Evolutionary conservation across 2,329 filamentous ascomycete species (phyloP).

Genomic region (Alternaria ethzedia): DNA sequence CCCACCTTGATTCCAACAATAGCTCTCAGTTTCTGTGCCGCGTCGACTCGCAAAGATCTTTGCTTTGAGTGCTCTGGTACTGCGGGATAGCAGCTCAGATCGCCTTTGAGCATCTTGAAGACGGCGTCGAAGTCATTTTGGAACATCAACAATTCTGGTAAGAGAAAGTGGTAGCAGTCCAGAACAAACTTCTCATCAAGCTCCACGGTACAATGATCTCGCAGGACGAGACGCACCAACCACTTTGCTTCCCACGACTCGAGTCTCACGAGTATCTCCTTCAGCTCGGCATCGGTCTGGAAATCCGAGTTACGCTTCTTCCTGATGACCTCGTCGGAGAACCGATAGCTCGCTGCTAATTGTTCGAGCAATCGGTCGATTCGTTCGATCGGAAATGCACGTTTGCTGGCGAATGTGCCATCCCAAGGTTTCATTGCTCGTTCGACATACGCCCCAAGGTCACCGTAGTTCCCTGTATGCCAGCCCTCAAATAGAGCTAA

Average conservation of each 20-base stretch:
- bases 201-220: constrained; percentile 72
- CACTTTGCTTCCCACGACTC: constrained; percentile 79
- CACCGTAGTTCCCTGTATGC: constrained; percentile 63
- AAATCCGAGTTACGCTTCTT: constrained; percentile 25
- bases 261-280: constrained; percentile 52
- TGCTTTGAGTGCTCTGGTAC: constrained; percentile 44
- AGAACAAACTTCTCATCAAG: constrained; percentile 66
- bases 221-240: constrained; percentile 82
- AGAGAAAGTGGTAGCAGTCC: constrained; percentile 68
- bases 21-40: constrained; percentile 48
- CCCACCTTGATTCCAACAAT: constrained; percentile 54
- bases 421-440: constrained; percentile 67
- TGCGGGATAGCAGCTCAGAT: constrained; percentile 48
- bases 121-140: constrained; percentile 71
- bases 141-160: constrained; percentile 74
- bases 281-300: constrained; percentile 33
- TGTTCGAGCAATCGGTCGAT: constrained; percentile 70
- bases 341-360: constrained; percentile 71
- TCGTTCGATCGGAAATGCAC: constrained; percentile 68
- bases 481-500: constrained; percentile 68
- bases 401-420: constrained; percentile 42
- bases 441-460: constrained; percentile 76
- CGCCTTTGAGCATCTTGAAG: constrained; percentile 59
- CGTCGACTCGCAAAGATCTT: constrained; percentile 43
- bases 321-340: constrained; percentile 67